phyloP scores from a whole-genome alignment of 805 yeast genomes.

The Metschnikowia colocasiae region DNA sequence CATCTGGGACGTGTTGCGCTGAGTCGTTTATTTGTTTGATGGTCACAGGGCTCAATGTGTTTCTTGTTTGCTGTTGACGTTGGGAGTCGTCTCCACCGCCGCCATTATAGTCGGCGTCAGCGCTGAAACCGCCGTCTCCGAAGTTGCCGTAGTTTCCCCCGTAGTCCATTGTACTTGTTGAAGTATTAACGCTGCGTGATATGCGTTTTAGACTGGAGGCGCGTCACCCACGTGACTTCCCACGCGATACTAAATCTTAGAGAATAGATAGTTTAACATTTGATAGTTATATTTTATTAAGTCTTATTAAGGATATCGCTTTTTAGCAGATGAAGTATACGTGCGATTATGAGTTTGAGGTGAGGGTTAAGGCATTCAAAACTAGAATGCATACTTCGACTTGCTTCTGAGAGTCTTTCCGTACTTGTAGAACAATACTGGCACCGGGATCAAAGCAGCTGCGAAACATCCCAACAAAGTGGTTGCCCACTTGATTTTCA shows the following conservation, averaged over 20 bases:
- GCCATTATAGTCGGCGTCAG: constrained; percentile 13
- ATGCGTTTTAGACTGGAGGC: not conserved
- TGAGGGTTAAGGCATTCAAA: not conserved
- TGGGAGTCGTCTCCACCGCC: constrained; percentile 13
- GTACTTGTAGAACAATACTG: constrained; percentile 57
- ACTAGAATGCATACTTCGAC: constrained; percentile 43
- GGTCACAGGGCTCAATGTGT: constrained; percentile 56
- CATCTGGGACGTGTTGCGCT: constrained; percentile 60
- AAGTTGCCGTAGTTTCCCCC: constrained; percentile 14
- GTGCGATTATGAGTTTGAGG: not conserved
- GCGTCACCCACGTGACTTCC: constrained; percentile 15
- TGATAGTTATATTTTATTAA: not conserved
- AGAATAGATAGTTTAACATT: not conserved
- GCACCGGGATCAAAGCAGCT: constrained; percentile 58
- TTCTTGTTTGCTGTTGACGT: constrained; percentile 16
- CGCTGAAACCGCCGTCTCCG: constrained; percentile 20
- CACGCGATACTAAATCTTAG: not conserved
- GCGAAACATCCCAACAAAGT: constrained; percentile 63
- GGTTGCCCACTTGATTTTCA: constrained; percentile 81
- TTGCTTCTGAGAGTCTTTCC: constrained; percentile 44
- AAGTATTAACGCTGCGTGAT: not conserved
- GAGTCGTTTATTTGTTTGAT: constrained; percentile 68
- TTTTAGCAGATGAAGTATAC: not conserved
- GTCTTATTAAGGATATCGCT: not conserved
- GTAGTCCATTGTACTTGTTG: constrained; percentile 10